Base-by-base conservation (phyloP, 306 rosid genomes). In the Vicia faba region DNA sequence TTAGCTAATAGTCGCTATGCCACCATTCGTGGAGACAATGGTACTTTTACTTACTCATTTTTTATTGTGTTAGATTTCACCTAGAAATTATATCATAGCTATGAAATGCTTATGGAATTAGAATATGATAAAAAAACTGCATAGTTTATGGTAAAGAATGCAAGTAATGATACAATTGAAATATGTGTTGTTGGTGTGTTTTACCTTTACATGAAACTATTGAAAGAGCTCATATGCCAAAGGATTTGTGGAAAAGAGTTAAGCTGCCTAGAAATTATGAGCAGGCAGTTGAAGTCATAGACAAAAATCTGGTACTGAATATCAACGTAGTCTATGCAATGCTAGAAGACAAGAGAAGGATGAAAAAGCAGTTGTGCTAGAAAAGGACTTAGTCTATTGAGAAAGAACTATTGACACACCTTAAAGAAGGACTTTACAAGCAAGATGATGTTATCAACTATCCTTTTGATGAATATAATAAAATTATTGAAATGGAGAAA, bases 201-300 rank as follows among this genome's bases (percentile, higher is more conserved):
- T 82, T 87, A 92, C 76, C 97, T 92, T 45, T 89, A 85, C 71
- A 89, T 92, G 97, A 92, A 83, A 87, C 96, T 26, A 89, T 89
- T 54, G 96, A 92, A 79, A 87, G 96, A 82, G 96, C 97, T 84
- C 98, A 93, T 65, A 83, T 86, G 95, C 95, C 96, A 3, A 89
- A 83, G 63, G 79, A 93, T 58, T 73, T 92, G 70, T 93, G 97
- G 98, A 97, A 93, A 75, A 93, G 95, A 76, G 88, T 89, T 55
- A 89, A 92, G 91, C 82, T 93, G 38, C 98, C 97, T 4, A 77
- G 91, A 71, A 89, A 93, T 82, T 89, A 88, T 18, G 96, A 88
- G 38, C 84, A 88, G 82, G 90, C 97, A 13, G 91, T 93, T 65
- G 96, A 87, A 80, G 75, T 86, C 69, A 84, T 89, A 58, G 95